A percentile compares a stretch with the other conserved stretches of the same genome.
Conservation (phyloP, 805 yeast species). For the Metschnikowia bowlesiae region DNA sequence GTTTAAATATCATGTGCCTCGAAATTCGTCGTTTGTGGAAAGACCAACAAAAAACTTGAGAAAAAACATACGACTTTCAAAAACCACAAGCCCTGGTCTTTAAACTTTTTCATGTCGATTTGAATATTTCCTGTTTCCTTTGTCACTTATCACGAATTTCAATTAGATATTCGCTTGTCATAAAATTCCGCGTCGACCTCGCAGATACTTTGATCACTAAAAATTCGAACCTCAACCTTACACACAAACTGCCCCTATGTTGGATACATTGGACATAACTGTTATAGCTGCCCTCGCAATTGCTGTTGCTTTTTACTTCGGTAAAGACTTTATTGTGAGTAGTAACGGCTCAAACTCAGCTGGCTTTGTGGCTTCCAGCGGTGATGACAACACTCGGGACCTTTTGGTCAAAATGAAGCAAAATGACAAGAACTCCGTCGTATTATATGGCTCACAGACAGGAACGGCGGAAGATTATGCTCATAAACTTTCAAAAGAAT, state of each 20-base stretch:
- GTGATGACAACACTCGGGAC: constrained; percentile 44
- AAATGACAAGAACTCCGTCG: constrained; percentile 69
- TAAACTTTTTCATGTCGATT: background rate
- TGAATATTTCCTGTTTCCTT: background rate
- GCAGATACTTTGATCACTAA: constrained; percentile 14
- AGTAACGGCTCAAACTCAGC: constrained; percentile 32
- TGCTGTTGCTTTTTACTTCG: constrained; percentile 64
- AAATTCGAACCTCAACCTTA: constrained; percentile 57
- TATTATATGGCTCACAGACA: constrained; percentile 92
- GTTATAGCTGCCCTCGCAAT: constrained; percentile 62
- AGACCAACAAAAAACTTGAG: background rate
- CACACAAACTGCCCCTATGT: constrained; percentile 24
- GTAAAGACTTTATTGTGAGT: constrained; percentile 50
- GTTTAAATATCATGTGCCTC: background rate
- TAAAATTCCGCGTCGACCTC: constrained; percentile 17
- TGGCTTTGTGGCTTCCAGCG: constrained; percentile 24
- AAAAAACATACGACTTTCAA: background rate
- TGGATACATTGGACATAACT: constrained; percentile 68
- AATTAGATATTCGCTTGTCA: background rate
- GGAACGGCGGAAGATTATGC: constrained; percentile 99
- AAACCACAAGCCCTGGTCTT: background rate
- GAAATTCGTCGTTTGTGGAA: background rate
- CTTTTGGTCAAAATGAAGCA: constrained; percentile 52
- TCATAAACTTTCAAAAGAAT: constrained; percentile 82
- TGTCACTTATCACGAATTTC: background rate